Evolutionary conservation across 306 rosid species (phyloP), one percentile per base, ranked within the genome.

Genomic region (Neltuma alba): DNA sequence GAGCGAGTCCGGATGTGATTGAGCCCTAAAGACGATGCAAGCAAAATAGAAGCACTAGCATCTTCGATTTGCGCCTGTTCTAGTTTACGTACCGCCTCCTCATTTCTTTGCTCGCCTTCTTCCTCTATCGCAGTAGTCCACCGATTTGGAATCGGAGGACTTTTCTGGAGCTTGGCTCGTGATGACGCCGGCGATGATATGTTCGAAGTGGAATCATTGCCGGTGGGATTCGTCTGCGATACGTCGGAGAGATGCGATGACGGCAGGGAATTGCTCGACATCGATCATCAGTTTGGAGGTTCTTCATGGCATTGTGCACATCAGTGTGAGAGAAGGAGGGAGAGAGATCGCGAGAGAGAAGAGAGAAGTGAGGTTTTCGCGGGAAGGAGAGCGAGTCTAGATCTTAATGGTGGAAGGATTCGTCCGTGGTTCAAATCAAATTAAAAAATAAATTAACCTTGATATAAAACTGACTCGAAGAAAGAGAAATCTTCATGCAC

Each of bases 1-100:
- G 90, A 90, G 27, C 97, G 92, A 27, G 98, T 93, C 15, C 97
- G 88, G 38, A 95, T 95, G 72, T 88, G 92, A 77, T 95, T 93
- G 37, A 95, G 89, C 30, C 96, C 94, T 61, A 91, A 78, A 15
- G 95, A 80, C 0, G 94, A 88, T 0, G 94, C 88, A 8, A 86
- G 83, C 27, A 88, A 36, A 48, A 91, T 82, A 1, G 93, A 80
- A 8, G 94, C 38, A 45, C n/a, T 74, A 6, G 23, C 61, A 1
- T 66, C 66, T 12, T 67, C 80, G 4, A 14, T 30, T 71, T 0
- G 37, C n/a, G 2, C 31, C 8, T 80, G 72, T 13, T 70, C 80
- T 1, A 50, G 83, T 1, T 27, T 70, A 2, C 68, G 58, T 0
- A 82, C 86, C 7, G 27, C 76, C 9, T 80, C 84, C 0, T 64